A percentile compares a stretch with the other conserved stretches of the same genome.
Evolutionary conservation across 306 rosid genomes (phyloP).

Genomic region (Fragaria ananassa): DNA sequence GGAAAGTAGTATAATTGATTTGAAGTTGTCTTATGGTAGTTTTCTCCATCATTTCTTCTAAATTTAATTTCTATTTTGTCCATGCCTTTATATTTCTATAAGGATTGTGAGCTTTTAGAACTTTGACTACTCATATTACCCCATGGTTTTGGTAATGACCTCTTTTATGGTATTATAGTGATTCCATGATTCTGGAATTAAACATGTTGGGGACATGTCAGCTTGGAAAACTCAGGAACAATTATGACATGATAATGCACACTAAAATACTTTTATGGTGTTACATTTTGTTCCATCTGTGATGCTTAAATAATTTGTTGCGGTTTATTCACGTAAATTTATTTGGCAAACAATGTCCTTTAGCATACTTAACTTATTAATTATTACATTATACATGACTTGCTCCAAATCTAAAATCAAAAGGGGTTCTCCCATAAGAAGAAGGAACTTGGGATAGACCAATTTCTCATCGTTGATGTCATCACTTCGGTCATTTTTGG

Average conservation of each 20-base stretch:
- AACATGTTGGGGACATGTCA: not conserved
- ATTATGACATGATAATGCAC: not conserved
- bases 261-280: not conserved
- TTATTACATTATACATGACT: not conserved
- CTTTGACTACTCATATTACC: not conserved
- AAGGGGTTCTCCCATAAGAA: not conserved
- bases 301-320: not conserved
- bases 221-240: not conserved
- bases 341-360: not conserved
- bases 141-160: not conserved
- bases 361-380: not conserved
- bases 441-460: not conserved
- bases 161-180: slow-evolving; percentile 2
- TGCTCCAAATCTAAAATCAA: not conserved
- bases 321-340: not conserved
- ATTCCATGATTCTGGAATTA: not conserved
- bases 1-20: not conserved
- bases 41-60: not conserved
- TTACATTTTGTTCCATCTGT: not conserved
- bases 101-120: not conserved
- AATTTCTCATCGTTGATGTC: not conserved
- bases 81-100: not conserved
- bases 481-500: not conserved
- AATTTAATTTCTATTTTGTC: not conserved
- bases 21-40: not conserved